These are phyloP conservation scores for Fusarium napiforme DNA, from an alignment of 2,329 filamentous ascomycete genomes.

Conservation along the genomic window DNA sequence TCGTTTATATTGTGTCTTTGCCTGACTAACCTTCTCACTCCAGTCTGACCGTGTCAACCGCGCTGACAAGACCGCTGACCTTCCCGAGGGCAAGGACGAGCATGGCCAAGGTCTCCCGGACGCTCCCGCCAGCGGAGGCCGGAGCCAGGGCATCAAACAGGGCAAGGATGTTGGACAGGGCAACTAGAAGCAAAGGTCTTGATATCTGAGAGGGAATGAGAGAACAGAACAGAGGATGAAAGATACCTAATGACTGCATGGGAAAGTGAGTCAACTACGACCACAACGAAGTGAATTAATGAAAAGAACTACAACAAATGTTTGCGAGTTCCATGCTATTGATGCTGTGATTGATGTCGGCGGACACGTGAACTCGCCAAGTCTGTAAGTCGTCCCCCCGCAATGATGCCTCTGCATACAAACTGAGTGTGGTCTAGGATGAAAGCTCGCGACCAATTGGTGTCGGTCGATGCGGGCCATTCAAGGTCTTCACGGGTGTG, in stretches of 20 bases:
- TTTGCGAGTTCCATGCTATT: background rate
- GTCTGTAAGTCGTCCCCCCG: slow-evolving; percentile 7
- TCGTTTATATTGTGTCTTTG: background rate
- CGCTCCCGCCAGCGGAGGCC: slow-evolving; percentile 56
- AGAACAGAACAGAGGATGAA: slow-evolving; percentile 16
- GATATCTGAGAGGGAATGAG: background rate
- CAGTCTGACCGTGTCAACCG: slow-evolving; percentile 54
- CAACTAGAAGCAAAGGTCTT: slow-evolving; percentile 12
- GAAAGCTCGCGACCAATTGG: background rate
- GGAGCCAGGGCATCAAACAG: slow-evolving; percentile 55
- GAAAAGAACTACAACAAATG: slow-evolving; percentile 11
- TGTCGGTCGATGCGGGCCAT: background rate
- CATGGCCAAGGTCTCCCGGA: slow-evolving; percentile 56
- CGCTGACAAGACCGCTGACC: slow-evolving; percentile 61
- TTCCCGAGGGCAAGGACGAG: slow-evolving; percentile 57
- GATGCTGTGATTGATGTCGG: slow-evolving; percentile 5
- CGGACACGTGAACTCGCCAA: background rate
- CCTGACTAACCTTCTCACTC: background rate
- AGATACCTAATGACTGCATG: slow-evolving; percentile 33
- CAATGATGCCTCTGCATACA: background rate
- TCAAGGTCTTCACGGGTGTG: background rate
- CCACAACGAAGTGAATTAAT: slow-evolving; percentile 34
- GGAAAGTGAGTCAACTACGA: slow-evolving; percentile 15
- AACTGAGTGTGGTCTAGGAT: background rate
- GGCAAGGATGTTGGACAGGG: slow-evolving; percentile 57